These are phyloP conservation scores for Boletellus ananas DNA, from an alignment of 768 basidiomycete species.

Conservation along the genomic window DNA sequence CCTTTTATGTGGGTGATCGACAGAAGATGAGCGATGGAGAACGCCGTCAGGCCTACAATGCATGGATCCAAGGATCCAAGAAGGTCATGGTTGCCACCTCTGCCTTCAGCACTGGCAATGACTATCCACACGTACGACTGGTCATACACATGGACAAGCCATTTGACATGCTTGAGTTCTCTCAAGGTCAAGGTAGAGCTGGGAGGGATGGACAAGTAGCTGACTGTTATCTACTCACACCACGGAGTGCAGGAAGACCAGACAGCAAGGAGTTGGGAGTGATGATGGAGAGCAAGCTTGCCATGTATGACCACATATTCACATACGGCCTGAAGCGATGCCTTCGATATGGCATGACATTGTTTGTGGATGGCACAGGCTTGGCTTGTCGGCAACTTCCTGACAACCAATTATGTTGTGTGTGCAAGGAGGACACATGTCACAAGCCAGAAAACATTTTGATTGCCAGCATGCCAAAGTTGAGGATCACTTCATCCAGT, in stretches of 20 bases:
- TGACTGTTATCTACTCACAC: not conserved
- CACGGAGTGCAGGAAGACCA: not conserved
- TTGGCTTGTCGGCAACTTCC: not conserved
- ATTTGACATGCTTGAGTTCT: conserved; percentile 16
- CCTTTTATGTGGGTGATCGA: conserved; percentile 13
- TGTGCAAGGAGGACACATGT: no score
- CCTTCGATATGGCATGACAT: conserved; percentile 1
- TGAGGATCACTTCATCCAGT: no score
- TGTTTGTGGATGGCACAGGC: not conserved
- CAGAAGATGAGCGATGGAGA: not conserved
- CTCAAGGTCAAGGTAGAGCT: conserved; percentile 19
- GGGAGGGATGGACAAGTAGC: conserved; percentile 11
- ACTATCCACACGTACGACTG: conserved; percentile 17
- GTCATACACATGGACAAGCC: conserved; percentile 22
- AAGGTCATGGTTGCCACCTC: conserved; percentile 20
- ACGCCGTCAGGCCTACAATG: not conserved
- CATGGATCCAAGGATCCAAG: conserved; percentile 13
- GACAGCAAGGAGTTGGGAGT: not conserved
- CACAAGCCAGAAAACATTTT: no score
- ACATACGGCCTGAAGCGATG: conserved; percentile 3
- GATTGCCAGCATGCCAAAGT: no score
- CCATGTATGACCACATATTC: not conserved
- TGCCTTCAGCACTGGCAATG: conserved; percentile 27
- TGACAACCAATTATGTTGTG: no score
- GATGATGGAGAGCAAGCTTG: not conserved